Base-by-base conservation (phyloP, 192 early-diverging fungal species). In the Physocladia obscura region DNA sequence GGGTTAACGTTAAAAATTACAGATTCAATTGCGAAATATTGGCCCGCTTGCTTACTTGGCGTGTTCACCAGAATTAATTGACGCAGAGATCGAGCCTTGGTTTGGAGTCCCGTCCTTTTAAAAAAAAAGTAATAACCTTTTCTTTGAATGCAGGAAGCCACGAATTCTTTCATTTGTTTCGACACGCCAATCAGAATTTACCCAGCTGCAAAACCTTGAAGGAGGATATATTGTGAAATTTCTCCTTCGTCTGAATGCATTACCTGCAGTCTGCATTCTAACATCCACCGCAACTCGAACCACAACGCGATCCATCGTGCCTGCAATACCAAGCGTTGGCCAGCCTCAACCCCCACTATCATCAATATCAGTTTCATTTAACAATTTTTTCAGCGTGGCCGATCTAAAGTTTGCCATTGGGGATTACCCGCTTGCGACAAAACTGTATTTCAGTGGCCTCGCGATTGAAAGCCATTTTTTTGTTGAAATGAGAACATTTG, bases 181-280 rank as follows among this genome's bases (percentile, higher is more conserved):
- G 1, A 39, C 38, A 19, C 30, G 22, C 19, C 39, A 39, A 62
- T 37, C 35, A 22, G 61, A 62, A 19, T 62, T 62, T 19, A 15
- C 61, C 17, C 8, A n/a, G 8, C 19, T 62, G 6, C 13, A 47
- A 19, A 19, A 62, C 15, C 29, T 62, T 15, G 61, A 62, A 6
- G 61, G 61, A 11, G 44, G 39, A 21, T 62, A 62, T 27, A 29
- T 62, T 62, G 36, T 39, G 13, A 62, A 62, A 37, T 62, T 62
- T 29, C 40, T 62, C 6, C 27, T 59, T 35, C 15, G 22, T 11
- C 24, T 59, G n/a, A 36, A 59, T 22, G 31, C 57, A 3, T 27
- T 59, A 8, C 50, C 50, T 6, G n/a, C 11, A 13, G 44, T n/a
- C 44, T 47, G 11, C 44, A 54, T 54, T 8, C 11, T 15, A 27